Evolutionary conservation across 169 alveolate species (phyloP).

Genomic region (Perkinsus chesapeaki): DNA sequence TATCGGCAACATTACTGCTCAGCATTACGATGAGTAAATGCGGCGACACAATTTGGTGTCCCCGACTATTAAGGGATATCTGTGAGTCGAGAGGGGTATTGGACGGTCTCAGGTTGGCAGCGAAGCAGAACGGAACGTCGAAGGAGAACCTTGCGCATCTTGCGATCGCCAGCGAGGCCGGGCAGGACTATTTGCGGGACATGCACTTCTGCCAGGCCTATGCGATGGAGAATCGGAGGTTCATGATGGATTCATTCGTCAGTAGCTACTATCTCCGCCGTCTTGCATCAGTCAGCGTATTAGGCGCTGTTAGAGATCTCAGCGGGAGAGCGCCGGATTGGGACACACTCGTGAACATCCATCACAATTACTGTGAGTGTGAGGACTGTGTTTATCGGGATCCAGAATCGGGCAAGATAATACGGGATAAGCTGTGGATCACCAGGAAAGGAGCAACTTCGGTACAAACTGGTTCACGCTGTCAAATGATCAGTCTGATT

Average conservation of each 20-base stretch:
- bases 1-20: conserved; percentile 56
- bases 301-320: conserved; percentile 23
- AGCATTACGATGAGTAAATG: conserved; percentile 43
- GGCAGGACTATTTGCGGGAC: conserved; percentile 46
- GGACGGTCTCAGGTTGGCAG: conserved; percentile 3
- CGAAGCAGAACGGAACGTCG: conserved; percentile 24
- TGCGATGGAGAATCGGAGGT: conserved; percentile 38
- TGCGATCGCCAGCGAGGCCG: conserved; percentile 29
- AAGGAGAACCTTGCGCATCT: conserved; percentile 34
- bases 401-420: conserved; percentile 21
- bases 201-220: conserved; percentile 51
- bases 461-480: no score
- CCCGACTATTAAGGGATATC: no score
- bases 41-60: conserved; percentile 7
- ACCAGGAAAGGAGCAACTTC: conserved; percentile 56
- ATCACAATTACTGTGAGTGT: conserved; percentile 50
- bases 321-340: conserved; percentile 28
- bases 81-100: no score
- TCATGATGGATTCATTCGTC: conserved; percentile 42
- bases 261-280: not conserved
- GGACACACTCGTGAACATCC: conserved; percentile 40
- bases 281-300: not conserved
- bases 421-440: conserved; percentile 43
- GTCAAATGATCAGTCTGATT: not conserved
- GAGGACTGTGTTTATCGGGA: conserved; percentile 36